Evolutionary conservation across 805 yeast species (phyloP).

Genomic region (Candida maris): DNA sequence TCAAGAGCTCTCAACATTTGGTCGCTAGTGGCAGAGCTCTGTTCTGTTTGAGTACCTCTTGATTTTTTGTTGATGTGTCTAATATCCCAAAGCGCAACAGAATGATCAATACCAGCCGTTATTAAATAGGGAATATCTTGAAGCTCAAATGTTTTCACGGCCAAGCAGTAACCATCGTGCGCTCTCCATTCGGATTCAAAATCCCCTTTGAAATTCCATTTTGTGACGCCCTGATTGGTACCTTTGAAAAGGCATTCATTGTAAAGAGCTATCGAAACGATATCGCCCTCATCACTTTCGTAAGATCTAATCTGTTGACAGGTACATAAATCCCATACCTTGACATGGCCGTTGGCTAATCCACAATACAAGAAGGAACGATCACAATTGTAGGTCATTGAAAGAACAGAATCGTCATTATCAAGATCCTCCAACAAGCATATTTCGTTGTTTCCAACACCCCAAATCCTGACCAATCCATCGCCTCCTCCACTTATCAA

Average conservation of each 20-base stretch:
- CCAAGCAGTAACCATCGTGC: conserved; percentile 53
- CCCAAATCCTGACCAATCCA: conserved; percentile 83
- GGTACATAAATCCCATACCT: conserved; percentile 85
- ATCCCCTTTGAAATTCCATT: conserved; percentile 49
- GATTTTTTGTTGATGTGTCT: conserved; percentile 18
- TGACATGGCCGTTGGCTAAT: conserved; percentile 65
- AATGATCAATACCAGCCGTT: conserved; percentile 68
- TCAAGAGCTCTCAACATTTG: conserved; percentile 59
- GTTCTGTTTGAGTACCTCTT: conserved; percentile 7
- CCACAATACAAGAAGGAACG: conserved; percentile 83
- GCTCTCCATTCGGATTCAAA: conserved; percentile 46
- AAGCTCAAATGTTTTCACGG: conserved; percentile 47
- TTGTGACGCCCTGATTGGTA: conserved; percentile 46
- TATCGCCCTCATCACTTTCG: conserved; percentile 42
- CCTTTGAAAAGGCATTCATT: conserved; percentile 63
- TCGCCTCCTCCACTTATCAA: conserved; percentile 85
- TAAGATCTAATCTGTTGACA: conserved; percentile 56
- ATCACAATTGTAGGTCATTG: conserved; percentile 55
- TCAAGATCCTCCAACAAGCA: conserved; percentile 41
- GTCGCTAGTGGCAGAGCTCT: conserved; percentile 34
- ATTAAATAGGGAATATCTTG: conserved; percentile 44
- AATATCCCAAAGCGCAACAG: conserved; percentile 71
- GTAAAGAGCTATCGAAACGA: conserved; percentile 56
- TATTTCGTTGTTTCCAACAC: conserved; percentile 30
- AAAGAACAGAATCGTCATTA: conserved; percentile 67